Evolutionary conservation across 768 basidiomycete genomes (phyloP), one percentile per base, ranked within the genome.

Genomic region (Leccinellum rugosiceps): DNA sequence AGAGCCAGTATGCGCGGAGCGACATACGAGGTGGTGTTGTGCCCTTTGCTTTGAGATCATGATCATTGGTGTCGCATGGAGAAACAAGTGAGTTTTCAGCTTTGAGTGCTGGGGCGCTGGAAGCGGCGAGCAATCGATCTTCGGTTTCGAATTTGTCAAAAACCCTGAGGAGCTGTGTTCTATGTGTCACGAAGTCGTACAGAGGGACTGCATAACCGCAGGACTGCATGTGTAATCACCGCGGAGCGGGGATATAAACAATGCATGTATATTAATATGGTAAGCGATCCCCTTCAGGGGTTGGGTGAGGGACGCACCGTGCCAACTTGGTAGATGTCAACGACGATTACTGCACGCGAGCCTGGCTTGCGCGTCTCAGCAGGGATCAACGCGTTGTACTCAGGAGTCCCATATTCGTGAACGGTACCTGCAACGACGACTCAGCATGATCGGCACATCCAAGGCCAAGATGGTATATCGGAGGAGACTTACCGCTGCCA

Each of bases 121-220:
- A 30, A 53, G 41, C 64, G 3, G 47, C 47, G 6, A 60, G 38
- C 3, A 60, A 63, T 41, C 74, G 67, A 64, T 84, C 82, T 6
- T 63, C 44, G 0, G 56, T 44, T 67, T 87, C 85, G 44, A 72
- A 75, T 61, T 72, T 75, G 6, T 68, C 67, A 19, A 75, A 72
- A 67, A 65, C 73, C 38, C 78, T 72, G 32, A 78, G 72, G 19
- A 85, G 79, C 11, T 76, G 78, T 10, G 75, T 79, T 19, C 87
- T 83, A 58, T 85, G 80, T 14, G 73, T 72, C 49, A 79, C 74
- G 72, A 84, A 88, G 38, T 77, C 73, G 69, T 82, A 87, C 59
- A 79, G 75, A 5, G 87, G 86, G 34, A 88, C 83, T 3, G 80
- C 78, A 60, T 77, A 88, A 21, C 87, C 86, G 59, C 86, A 89